A percentile compares a stretch with the other conserved stretches of the same genome.
Conservation (phyloP, 2,329 filamentous ascomycete genomes). For the Fusarium nurragi region DNA sequence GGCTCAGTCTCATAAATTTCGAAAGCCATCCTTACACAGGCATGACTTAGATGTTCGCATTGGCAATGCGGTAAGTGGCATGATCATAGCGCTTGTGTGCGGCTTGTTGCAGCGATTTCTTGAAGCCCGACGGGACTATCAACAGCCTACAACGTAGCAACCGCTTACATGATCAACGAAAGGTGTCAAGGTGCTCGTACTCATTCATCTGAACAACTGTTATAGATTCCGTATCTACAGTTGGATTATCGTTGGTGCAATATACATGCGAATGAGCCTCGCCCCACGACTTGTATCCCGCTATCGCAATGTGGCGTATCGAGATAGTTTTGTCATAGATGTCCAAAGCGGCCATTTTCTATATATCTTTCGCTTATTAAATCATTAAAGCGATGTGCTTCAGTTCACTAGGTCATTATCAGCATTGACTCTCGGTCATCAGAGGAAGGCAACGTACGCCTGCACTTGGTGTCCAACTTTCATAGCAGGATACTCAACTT, state of each 20-base stretch:
- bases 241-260: no score
- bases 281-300: no score
- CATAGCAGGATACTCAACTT: slow-evolving; percentile 59
- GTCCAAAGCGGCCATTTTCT: not conserved
- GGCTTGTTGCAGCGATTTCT: not conserved
- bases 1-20: not conserved
- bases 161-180: not conserved
- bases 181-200: not conserved
- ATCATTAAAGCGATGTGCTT: slow-evolving; percentile 64
- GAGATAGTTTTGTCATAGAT: slow-evolving; percentile 6
- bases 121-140: not conserved
- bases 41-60: not conserved
- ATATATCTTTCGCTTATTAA: slow-evolving; percentile 35
- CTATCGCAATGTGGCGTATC: not conserved
- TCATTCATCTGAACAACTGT: not conserved
- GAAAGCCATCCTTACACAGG: not conserved
- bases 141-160: not conserved
- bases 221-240: no score
- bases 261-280: no score
- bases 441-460: slow-evolving; percentile 53
- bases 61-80: no score
- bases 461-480: slow-evolving; percentile 70
- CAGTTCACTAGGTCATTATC: slow-evolving; percentile 54
- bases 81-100: not conserved
- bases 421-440: not conserved